A percentile compares a stretch with the other conserved stretches of the same genome.
phyloP scores from a whole-genome alignment of 2,329 filamentous ascomycete species.

The Talaromyces albobiverticillius region DNA sequence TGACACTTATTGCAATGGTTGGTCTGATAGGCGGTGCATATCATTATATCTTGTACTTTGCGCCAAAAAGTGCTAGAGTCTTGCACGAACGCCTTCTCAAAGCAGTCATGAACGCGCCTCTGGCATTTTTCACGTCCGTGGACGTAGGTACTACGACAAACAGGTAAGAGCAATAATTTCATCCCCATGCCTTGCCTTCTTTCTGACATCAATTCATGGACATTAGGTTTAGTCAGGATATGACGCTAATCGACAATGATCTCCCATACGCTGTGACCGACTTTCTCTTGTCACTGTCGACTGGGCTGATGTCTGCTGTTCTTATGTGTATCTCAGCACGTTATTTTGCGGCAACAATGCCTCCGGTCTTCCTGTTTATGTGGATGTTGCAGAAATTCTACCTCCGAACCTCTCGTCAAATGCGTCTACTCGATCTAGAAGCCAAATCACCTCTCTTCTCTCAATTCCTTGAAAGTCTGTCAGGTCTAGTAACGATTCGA shows the following conservation, averaged over 20 bases:
- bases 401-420: conserved; percentile 58
- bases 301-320: conserved; percentile 36
- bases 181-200: background rate
- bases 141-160: conserved; percentile 41
- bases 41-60: conserved; percentile 9
- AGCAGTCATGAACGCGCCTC: conserved; percentile 32
- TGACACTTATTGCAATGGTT: background rate
- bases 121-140: conserved; percentile 42
- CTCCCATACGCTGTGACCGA: conserved; percentile 41
- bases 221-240: conserved; percentile 35
- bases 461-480: conserved; percentile 56
- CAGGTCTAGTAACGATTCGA: conserved; percentile 55
- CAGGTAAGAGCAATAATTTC: conserved; percentile 27
- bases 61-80: conserved; percentile 5
- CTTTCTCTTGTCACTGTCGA: conserved; percentile 24
- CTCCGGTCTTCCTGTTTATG: conserved; percentile 48
- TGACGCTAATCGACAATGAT: conserved; percentile 44
- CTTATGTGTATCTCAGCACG: conserved; percentile 49
- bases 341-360: conserved; percentile 47
- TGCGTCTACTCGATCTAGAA: conserved; percentile 61
- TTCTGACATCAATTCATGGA: background rate
- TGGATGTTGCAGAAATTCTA: conserved; percentile 58
- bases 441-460: conserved; percentile 59
- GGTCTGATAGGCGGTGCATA: background rate
- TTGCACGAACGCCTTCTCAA: conserved; percentile 7